Evolutionary conservation across 495 filamentous ascomycete genomes (phyloP), one percentile per base, ranked within the genome.

Genomic region (Thermothielavioides terrestris): DNA sequence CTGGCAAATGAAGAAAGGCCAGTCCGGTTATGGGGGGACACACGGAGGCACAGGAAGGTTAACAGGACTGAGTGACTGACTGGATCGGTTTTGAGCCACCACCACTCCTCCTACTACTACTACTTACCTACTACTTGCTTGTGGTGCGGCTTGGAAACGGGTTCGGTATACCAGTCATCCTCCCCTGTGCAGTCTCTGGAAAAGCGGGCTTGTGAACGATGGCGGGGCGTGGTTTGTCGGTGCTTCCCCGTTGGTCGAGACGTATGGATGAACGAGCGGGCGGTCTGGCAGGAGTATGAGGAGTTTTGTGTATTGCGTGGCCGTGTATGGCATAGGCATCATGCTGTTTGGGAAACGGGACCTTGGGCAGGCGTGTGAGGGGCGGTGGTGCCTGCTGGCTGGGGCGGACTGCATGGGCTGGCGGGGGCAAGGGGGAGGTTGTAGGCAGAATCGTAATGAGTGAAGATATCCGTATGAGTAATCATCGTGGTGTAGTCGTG

Each of bases 361-460:
- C 4, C 21, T 35, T 22, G n/a, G 27, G 42, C 32, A 5, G 44
- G 31, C 31, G 42, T 20, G 32, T 8, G 44, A 37, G 32, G 1
- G 37, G 21, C 34, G 15, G 3, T 31, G 25, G 36, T 47, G 42
- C n/a, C n/a, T n/a, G n/a, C n/a, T n/a, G 42, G 17, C 18, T 32
- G 37, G 15, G 10, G 20, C 25, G 46, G 18, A 10, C 17, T 32
- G 28, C 26, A 22, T 8, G 6, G 17, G 2, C 4, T 4, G 37
- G 17, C 26, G 2, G n/a, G n/a, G n/a, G n/a, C n/a, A n/a, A n/a
- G n/a, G n/a, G n/a, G n/a, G 38, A 9, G 27, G 8, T 42, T 32
- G 46, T 49, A 49, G 37, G 46, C 21, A 35, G 41, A 49, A 49
- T 49, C 38, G 30, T 49, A 49, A 44, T 44, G 28, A 28, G 42